phyloP scores from a whole-genome alignment of 176 grass and related monocot genomes.

The Coix lacrymajobi region DNA sequence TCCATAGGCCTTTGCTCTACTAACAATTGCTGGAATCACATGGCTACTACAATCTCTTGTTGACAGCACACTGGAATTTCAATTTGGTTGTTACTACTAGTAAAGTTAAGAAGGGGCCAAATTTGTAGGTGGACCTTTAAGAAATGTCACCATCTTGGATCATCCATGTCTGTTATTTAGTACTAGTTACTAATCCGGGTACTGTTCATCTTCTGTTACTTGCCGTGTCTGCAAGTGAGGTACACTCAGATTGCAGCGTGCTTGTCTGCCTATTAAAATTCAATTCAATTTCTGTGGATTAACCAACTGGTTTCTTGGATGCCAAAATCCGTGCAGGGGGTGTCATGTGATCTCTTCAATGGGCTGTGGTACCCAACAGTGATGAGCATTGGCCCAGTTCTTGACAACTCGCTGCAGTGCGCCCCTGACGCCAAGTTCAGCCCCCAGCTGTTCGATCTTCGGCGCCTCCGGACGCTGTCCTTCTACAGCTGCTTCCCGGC shows the following conservation, averaged over 20 bases:
- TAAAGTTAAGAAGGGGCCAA: neutral
- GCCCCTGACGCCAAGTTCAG: slow-evolving; percentile 46
- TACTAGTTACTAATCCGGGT: neutral
- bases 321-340: slow-evolving; percentile 51
- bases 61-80: neutral
- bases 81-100: neutral
- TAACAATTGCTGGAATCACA: neutral
- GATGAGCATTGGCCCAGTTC: slow-evolving; percentile 74
- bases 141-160: neutral
- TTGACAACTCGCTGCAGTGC: slow-evolving; percentile 88
- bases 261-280: neutral
- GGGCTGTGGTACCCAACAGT: slow-evolving; percentile 79
- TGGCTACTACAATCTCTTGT: neutral
- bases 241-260: neutral
- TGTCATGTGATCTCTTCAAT: slow-evolving; percentile 89
- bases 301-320: slow-evolving; percentile 17
- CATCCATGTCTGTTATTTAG: neutral
- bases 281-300: neutral
- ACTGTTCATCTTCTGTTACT: slow-evolving; percentile 6
- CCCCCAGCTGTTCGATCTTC: slow-evolving; percentile 63
- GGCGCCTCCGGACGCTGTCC: slow-evolving; percentile 64
- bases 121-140: neutral
- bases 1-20: neutral
- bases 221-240: neutral
- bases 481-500: slow-evolving; percentile 74